A percentile compares a stretch with the other conserved stretches of the same genome.
phyloP scores from a whole-genome alignment of 805 yeast genomes.

The Pichia deserticola region DNA sequence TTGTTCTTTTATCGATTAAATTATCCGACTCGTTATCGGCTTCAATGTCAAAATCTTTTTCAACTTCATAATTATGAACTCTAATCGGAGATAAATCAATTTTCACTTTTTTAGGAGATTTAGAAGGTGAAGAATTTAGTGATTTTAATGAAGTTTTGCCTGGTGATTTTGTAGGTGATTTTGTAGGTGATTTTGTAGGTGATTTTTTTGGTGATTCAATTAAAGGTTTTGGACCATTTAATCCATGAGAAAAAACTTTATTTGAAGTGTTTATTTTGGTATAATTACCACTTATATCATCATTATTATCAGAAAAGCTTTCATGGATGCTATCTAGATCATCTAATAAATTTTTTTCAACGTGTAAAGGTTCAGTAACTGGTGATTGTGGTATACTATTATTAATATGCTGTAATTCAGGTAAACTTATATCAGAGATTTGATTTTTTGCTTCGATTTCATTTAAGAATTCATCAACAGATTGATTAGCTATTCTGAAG shows the following conservation, averaged over 20 bases:
- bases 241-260: constrained; percentile 1
- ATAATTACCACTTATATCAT: neutral
- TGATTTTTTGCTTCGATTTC: constrained; percentile 19
- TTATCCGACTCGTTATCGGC: constrained; percentile 4
- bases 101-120: constrained; percentile 30
- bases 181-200: neutral
- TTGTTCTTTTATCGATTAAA: neutral
- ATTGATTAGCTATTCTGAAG: constrained; percentile 26
- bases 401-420: constrained; percentile 3
- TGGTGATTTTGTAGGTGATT: neutral
- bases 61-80: constrained; percentile 20
- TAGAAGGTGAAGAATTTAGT: constrained; percentile 16
- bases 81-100: constrained; percentile 34
- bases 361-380: constrained; percentile 6
- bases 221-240: constrained; percentile 9
- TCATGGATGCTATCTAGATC: neutral
- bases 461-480: constrained; percentile 34
- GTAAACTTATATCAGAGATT: constrained; percentile 5
- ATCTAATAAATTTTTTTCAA: neutral
- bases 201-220: neutral
- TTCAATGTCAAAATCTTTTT: constrained; percentile 3
- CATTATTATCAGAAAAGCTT: neutral
- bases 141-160: constrained; percentile 10
- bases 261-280: neutral
- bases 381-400: constrained; percentile 4